Evolutionary conservation across 305 asterid species (phyloP), one percentile per base, ranked within the genome.

Genomic region (Fraxinus greggii): DNA sequence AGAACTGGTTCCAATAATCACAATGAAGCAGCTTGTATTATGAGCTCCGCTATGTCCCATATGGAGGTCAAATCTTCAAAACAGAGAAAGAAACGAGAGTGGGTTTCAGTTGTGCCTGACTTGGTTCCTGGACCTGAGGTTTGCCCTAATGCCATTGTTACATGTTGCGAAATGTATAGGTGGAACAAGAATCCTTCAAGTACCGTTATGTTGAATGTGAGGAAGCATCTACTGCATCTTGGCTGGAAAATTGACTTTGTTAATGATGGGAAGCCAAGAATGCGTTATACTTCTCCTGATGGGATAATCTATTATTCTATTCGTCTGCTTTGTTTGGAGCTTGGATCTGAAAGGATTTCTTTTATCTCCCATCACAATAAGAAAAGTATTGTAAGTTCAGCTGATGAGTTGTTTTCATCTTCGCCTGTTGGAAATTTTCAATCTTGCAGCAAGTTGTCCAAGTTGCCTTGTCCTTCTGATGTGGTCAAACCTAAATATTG

Each of bases 181-280:
- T 80, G 5, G 29, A 54, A 69, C 0, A 72, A 70, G 31, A n/a
- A 15, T 77, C 81, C 65, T 56, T 15, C 89, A 72, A 3, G 0
- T 1, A 31, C 26, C 38, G 36, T 72, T 40, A 35, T 12, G 7
- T 32, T 4, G 73, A 86, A 83, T 12, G 92, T 81, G 73, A 86
- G 89, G 82, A 85, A 84, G 28, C 98, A 95, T 89, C 89, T 97
- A n/a, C 81, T 86, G 63, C 48, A 80, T 84, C 72, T 88, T 86
- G 93, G 92, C 74, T 97, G 98, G 98, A 87, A 84, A 74, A 78
- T 95, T 28, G 90, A 89, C 76, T 85, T 7, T 76, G 35, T 36
- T 5, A 38, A 8, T 33, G 87, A 80, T 56, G 19, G 29, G 3
- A 12, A 0, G 9, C n/a, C 3, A 13, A 88, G 86, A 51, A 23